phyloP scores from a whole-genome alignment of 805 yeast genomes.

The Ogataea paraovalis region DNA sequence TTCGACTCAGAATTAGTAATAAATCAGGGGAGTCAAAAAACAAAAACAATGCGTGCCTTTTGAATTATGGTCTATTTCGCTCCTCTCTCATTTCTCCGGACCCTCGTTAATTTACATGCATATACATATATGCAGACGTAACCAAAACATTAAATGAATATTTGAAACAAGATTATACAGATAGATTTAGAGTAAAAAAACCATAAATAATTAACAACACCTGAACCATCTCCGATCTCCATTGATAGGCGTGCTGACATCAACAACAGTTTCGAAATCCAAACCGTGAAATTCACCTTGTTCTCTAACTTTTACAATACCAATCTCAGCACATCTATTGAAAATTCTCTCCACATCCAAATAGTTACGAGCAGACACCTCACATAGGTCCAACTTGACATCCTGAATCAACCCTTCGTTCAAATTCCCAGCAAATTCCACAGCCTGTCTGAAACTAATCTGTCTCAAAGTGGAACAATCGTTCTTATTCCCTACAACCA shows the following conservation, averaged over 20 bases:
- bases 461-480: slow-evolving; percentile 34
- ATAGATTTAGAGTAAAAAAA: neutral
- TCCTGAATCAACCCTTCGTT: slow-evolving; percentile 24
- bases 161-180: too few species aligned
- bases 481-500: slow-evolving; percentile 51
- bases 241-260: slow-evolving; percentile 12
- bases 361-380: slow-evolving; percentile 26
- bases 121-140: neutral
- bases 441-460: slow-evolving; percentile 29
- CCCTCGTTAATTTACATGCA: too few species aligned
- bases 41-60: too few species aligned
- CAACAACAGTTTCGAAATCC: slow-evolving; percentile 24
- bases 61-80: too few species aligned
- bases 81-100: too few species aligned
- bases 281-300: slow-evolving; percentile 17
- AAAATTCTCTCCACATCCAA: slow-evolving; percentile 27
- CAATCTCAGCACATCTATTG: slow-evolving; percentile 26
- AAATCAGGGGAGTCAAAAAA: too few species aligned
- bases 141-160: neutral
- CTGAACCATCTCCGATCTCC: slow-evolving; percentile 5
- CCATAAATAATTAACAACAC: slow-evolving; percentile 7
- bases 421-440: slow-evolving; percentile 25
- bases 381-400: slow-evolving; percentile 24
- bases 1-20: too few species aligned
- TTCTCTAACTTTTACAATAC: slow-evolving; percentile 14